Conservation (phyloP, 768 basidiomycete species). For the Amanita molliuscula region DNA sequence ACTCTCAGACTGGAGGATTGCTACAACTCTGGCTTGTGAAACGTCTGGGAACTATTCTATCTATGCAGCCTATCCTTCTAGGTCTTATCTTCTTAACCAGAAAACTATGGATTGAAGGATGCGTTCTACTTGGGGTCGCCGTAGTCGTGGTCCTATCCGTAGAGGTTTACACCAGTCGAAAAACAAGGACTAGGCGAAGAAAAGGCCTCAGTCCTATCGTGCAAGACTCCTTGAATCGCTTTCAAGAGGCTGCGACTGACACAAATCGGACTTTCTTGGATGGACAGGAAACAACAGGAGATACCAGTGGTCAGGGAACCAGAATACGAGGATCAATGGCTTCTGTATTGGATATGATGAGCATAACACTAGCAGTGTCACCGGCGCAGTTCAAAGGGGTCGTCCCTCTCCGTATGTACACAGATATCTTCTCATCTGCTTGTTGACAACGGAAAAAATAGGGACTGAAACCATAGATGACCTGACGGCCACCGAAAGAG, state of each 20-base stretch:
- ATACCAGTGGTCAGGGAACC: slow-evolving; percentile 30
- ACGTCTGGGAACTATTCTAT: slow-evolving; percentile 59
- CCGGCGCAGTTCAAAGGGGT: slow-evolving; percentile 50
- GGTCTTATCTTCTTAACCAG: slow-evolving; percentile 65
- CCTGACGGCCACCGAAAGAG: slow-evolving; percentile 66
- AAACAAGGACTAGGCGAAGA: slow-evolving; percentile 37
- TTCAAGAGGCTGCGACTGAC: slow-evolving; percentile 33
- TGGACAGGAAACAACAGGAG: slow-evolving; percentile 41
- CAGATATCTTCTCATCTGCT: slow-evolving; percentile 5
- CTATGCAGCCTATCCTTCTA: slow-evolving; percentile 64
- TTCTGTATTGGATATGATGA: slow-evolving; percentile 81
- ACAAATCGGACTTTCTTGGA: slow-evolving; percentile 23
- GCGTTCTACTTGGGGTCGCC: slow-evolving; percentile 48
- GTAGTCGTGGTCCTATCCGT: slow-evolving; percentile 44
- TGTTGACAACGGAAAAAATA: slow-evolving; percentile 15
- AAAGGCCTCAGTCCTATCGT: slow-evolving; percentile 45
- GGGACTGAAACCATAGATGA: slow-evolving; percentile 77
- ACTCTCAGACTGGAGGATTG: slow-evolving; percentile 66
- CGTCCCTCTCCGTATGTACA: slow-evolving; percentile 54
- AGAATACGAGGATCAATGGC: slow-evolving; percentile 64
- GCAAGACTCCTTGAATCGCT: slow-evolving; percentile 45
- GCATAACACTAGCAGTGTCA: slow-evolving; percentile 62
- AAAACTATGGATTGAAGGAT: slow-evolving; percentile 62
- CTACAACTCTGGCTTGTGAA: slow-evolving; percentile 69
- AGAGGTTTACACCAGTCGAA: slow-evolving; percentile 45